These are phyloP conservation scores for Neopestalotiopsis sp. DNA, from an alignment of 2,329 filamentous ascomycete genomes.

Conservation along the genomic window DNA sequence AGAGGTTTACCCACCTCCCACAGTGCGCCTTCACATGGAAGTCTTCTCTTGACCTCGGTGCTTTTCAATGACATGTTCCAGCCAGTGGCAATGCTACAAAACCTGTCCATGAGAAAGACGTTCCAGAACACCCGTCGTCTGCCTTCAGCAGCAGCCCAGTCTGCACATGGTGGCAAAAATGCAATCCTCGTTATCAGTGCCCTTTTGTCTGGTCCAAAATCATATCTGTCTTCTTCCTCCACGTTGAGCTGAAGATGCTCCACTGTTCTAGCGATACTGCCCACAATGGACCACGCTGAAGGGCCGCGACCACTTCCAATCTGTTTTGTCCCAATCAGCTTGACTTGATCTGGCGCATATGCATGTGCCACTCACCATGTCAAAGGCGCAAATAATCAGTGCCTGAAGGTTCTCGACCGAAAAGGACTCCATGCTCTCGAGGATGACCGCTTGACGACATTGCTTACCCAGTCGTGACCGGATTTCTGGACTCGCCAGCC, in stretches of 20 bases:
- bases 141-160: conserved; percentile 42
- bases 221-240: conserved; percentile 36
- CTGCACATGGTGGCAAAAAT: conserved; percentile 34
- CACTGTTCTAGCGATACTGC: conserved; percentile 42
- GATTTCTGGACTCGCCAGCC: conserved; percentile 25
- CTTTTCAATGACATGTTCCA: conserved; percentile 42
- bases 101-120: conserved; percentile 43
- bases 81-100: conserved; percentile 46
- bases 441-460: conserved; percentile 37
- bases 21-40: conserved; percentile 45
- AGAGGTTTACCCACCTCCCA: conserved; percentile 48
- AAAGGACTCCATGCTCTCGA: conserved; percentile 38
- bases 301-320: conserved; percentile 37
- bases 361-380: conserved; percentile 33
- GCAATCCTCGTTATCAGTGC: conserved; percentile 35
- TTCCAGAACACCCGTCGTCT: conserved; percentile 45
- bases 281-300: conserved; percentile 43
- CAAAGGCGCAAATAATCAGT: conserved; percentile 42
- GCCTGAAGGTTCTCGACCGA: conserved; percentile 43
- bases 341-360: not conserved
- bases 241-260: conserved; percentile 42
- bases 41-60: conserved; percentile 38
- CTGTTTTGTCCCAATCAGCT: conserved; percentile 30
- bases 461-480: conserved; percentile 29
- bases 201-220: conserved; percentile 33